Percentiles rank a stretch among this genome's conserved stretches.
These are phyloP conservation scores for Moesziomyces globuligerus DNA, from an alignment of 1,284 basidiomycete genomes.

Conservation along the genomic window DNA sequence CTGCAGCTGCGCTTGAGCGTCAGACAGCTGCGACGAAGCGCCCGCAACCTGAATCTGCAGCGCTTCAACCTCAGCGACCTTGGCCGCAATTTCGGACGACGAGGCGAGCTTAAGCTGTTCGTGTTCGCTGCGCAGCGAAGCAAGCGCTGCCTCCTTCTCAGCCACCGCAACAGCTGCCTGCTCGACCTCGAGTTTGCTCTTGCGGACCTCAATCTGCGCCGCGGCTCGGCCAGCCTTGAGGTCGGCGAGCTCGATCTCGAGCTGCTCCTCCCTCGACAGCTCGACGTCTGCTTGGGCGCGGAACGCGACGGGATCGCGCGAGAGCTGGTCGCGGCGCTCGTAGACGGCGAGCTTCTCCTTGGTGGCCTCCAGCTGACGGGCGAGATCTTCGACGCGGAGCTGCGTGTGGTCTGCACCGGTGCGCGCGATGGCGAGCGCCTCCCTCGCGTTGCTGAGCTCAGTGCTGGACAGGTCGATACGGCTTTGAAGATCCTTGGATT, in stretches of 20 bases:
- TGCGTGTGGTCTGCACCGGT: conserved; percentile 83
- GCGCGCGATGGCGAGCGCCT: conserved; percentile 78
- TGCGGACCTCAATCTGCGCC: conserved; percentile 64
- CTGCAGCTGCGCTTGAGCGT: conserved; percentile 73
- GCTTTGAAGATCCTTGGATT: conserved; percentile 78
- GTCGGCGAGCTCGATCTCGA: conserved; percentile 81
- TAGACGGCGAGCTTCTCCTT: conserved; percentile 86
- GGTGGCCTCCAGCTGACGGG: conserved; percentile 77
- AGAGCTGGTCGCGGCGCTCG: conserved; percentile 73
- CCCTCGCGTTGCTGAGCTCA: conserved; percentile 78
- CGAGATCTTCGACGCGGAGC: conserved; percentile 78
- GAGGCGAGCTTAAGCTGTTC: conserved; percentile 74
- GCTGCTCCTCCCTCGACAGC: conserved; percentile 77
- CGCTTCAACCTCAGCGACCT: conserved; percentile 77
- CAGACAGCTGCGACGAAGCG: conserved; percentile 73
- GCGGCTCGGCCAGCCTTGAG: conserved; percentile 64
- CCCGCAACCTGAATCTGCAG: conserved; percentile 75
- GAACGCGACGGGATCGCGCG: conserved; percentile 41
- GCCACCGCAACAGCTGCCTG: conserved; percentile 77
- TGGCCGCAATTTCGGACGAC: conserved; percentile 68
- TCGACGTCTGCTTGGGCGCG: conserved; percentile 28
- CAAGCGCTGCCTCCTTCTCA: conserved; percentile 79
- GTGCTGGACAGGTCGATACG: conserved; percentile 78
- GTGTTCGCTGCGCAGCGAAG: conserved; percentile 72
- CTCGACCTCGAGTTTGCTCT: conserved; percentile 77